Evolutionary conservation across 1,139 yeast genomes (phyloP), one percentile per base, ranked within the genome.

Genomic region (Lodderomyces parapsilosis): DNA sequence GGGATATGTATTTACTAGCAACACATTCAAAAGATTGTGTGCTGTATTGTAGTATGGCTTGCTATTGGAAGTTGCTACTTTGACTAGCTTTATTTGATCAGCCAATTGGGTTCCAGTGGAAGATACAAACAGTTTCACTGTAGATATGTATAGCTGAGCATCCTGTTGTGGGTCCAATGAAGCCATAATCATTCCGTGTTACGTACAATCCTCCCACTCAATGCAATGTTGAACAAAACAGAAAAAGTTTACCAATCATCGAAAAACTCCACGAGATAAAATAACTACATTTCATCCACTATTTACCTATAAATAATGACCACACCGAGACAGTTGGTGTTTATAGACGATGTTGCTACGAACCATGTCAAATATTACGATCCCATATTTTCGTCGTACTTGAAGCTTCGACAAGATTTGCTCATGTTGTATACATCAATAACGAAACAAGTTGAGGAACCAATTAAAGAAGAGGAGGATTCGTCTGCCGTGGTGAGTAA

Each of bases 321-420:
- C 6, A 39, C 36, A 19, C 37, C 36, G 5, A 49, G 43, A 33
- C 53, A 49, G 20, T 49, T 42, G 35, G 33, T 38, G 35, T 52
- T 70, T 41, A 62, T 70, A 8, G 72, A 68, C 30, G 64, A 60
- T 35, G 54, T 71, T 3, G 60, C 68, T 5, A 39, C 55, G 4
- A 62, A 62, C 46, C 62, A 60, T 48, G 60, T 72, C 38, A 57
- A 58, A 41, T 65, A 59, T 40, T 62, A 68, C 49, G 77, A 73
- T 45, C 65, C 64, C 41, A 47, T 58, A 10, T 57, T 70, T 2
- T 41, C 53, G 6, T 68, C 63, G 43, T 73, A 71, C 43, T 54
- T 68, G 39, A 56, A 57, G 36, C 49, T 66, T 10, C 55, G 78
- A 47, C 71, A 65, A 44, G 69, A 68, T 11, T 58, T 67, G 6